phyloP scores from a whole-genome alignment of 768 basidiomycete genomes.

The Tephrocybe sp. region DNA sequence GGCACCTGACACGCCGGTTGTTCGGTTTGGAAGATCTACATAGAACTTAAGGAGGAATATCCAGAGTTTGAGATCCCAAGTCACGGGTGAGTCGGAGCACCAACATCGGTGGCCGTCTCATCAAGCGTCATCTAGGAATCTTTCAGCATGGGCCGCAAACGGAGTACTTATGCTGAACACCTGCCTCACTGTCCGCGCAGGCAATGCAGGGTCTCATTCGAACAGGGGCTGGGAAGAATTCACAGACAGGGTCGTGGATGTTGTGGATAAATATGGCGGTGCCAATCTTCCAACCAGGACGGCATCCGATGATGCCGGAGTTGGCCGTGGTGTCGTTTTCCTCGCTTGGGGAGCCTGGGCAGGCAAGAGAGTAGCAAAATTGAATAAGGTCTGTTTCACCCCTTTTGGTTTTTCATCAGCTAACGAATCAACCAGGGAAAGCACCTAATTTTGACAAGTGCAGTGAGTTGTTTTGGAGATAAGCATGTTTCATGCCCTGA shows the following conservation, averaged over 20 bases:
- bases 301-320: constrained; percentile 40
- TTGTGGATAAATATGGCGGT: constrained; percentile 76
- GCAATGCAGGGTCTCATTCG: constrained; percentile 76
- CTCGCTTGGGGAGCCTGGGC: constrained; percentile 93
- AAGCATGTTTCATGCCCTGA: constrained; percentile 11
- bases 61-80: constrained; percentile 75
- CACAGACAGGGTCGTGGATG: constrained; percentile 76
- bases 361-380: constrained; percentile 74
- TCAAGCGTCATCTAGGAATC: constrained; percentile 51
- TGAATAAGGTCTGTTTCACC: constrained; percentile 58
- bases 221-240: constrained; percentile 91
- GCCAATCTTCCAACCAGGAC: constrained; percentile 52
- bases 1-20: constrained; percentile 4
- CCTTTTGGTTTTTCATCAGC: not conserved
- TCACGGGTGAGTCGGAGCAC: constrained; percentile 66
- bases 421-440: constrained; percentile 50
- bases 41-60: constrained; percentile 82
- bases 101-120: not conserved
- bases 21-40: constrained; percentile 66
- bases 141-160: constrained; percentile 77
- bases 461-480: constrained; percentile 47
- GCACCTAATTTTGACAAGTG: constrained; percentile 76
- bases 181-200: constrained; percentile 83
- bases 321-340: constrained; percentile 73
- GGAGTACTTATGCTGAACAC: constrained; percentile 93